A percentile compares a stretch with the other conserved stretches of the same genome.
phyloP scores from a whole-genome alignment of 768 basidiomycete species.

The Podaxis sp. region DNA sequence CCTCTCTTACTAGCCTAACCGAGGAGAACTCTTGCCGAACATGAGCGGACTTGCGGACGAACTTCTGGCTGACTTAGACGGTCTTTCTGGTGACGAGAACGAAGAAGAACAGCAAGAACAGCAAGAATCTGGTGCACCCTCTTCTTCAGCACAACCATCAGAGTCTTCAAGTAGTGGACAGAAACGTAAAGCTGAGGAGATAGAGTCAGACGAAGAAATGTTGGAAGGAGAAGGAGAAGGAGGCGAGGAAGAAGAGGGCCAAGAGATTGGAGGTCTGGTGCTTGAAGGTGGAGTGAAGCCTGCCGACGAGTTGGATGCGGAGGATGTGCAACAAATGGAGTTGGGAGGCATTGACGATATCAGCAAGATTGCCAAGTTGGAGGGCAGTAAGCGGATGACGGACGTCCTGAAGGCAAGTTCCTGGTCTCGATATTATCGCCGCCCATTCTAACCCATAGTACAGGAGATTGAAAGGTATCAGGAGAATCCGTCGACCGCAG shows the following conservation, averaged over 20 bases:
- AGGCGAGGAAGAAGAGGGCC: conserved; percentile 42
- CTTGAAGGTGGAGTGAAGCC: conserved; percentile 87
- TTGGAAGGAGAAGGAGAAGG: conserved; percentile 43
- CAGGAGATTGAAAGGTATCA: conserved; percentile 92
- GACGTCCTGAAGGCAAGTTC: conserved; percentile 75
- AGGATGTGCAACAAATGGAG: conserved; percentile 95
- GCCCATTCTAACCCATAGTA: neutral
- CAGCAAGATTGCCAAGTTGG: conserved; percentile 81
- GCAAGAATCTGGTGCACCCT: conserved; percentile 19
- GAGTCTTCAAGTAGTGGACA: conserved; percentile 29
- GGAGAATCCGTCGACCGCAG: conserved; percentile 72
- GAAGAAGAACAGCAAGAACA: conserved; percentile 40
- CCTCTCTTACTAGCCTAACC: neutral
- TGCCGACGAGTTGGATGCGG: conserved; percentile 93
- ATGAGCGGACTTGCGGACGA: conserved; percentile 91
- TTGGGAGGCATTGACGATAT: conserved; percentile 84
- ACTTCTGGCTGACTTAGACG: conserved; percentile 89
- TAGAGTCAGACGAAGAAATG: conserved; percentile 41
- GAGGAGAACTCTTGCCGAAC: conserved; percentile 1
- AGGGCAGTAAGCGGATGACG: conserved; percentile 82
- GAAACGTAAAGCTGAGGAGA: conserved; percentile 70
- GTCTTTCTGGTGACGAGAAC: conserved; percentile 68
- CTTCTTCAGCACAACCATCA: neutral
- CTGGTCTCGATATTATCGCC: neutral
- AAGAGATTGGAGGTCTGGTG: conserved; percentile 57